phyloP scores from a whole-genome alignment of 768 basidiomycete species.

The Boletus vermiculosoides region DNA sequence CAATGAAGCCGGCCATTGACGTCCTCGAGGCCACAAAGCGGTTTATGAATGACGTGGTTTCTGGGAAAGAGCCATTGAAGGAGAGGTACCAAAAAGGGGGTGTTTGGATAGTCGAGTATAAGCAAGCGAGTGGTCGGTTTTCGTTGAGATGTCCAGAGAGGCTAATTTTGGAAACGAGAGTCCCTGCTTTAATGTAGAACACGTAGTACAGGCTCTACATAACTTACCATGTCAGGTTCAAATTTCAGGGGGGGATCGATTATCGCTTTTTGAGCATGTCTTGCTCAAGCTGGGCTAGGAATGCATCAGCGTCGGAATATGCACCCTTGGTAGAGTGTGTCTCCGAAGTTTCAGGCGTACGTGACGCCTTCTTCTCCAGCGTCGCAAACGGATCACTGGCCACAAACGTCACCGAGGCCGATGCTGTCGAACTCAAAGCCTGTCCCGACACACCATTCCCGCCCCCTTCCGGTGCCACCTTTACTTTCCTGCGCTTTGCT shows the following conservation, averaged over 20 bases:
- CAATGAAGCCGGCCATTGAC: slow-evolving; percentile 43
- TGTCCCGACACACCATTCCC: neutral
- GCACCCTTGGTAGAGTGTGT: slow-evolving; percentile 20
- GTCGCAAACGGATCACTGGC: slow-evolving; percentile 50
- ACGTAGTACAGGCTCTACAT: neutral
- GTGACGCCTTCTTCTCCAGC: slow-evolving; percentile 39
- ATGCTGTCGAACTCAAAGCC: neutral
- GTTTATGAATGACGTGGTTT: slow-evolving; percentile 50
- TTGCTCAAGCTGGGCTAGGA: slow-evolving; percentile 62
- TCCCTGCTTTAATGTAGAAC: slow-evolving; percentile 6
- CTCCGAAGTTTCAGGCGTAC: slow-evolving; percentile 27
- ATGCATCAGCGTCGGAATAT: slow-evolving; percentile 49
- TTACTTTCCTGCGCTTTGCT: slow-evolving; percentile 63
- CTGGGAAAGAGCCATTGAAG: slow-evolving; percentile 38
- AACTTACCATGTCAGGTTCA: slow-evolving; percentile 1
- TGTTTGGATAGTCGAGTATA: slow-evolving; percentile 44
- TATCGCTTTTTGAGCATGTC: slow-evolving; percentile 45
- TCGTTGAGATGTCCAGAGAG: slow-evolving; percentile 50
- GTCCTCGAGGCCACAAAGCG: slow-evolving; percentile 40
- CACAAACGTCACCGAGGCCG: slow-evolving; percentile 5
- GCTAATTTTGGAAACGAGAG: slow-evolving; percentile 41
- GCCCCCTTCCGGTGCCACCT: slow-evolving; percentile 8
- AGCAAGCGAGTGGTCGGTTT: slow-evolving; percentile 41
- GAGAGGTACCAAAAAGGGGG: slow-evolving; percentile 34
- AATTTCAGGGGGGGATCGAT: neutral